Percentiles rank a stretch among this genome's conserved stretches.
Conservation (phyloP, 257 asterid species). For the Jacaranda mimosifolia region DNA sequence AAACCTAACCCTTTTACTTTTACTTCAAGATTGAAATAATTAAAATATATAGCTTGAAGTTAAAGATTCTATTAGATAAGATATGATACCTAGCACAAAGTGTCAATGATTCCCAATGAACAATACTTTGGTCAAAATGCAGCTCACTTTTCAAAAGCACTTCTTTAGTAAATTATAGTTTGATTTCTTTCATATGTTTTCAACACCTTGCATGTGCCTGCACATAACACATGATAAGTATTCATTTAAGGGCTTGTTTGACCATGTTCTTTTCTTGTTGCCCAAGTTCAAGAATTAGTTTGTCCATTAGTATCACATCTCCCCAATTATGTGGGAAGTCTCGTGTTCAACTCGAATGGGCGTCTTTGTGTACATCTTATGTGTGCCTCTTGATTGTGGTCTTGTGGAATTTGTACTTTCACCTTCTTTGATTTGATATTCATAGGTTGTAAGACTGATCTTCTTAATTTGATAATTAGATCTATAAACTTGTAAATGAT, state of each 20-base stretch:
- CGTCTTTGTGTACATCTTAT: too few relatives aligned
- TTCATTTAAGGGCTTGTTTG: background rate
- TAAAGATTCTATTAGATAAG: background rate
- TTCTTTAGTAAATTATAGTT: background rate
- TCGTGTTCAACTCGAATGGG: too few relatives aligned
- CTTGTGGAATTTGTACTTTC: too few relatives aligned
- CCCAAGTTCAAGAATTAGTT: background rate
- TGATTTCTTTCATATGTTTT: too few relatives aligned
- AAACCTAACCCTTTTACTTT: background rate
- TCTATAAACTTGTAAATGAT: too few relatives aligned
- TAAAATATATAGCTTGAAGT: background rate
- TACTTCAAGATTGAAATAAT: background rate
- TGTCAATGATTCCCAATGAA: background rate
- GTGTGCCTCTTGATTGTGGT: too few relatives aligned
- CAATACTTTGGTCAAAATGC: background rate
- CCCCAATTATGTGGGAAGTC: too few relatives aligned
- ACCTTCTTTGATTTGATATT: too few relatives aligned
- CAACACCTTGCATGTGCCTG: too few relatives aligned
- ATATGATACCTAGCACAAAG: background rate
- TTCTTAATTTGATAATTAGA: too few relatives aligned
- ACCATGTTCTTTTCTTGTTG: slow-evolving; percentile 7
- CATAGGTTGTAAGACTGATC: too few relatives aligned
- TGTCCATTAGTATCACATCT: background rate
- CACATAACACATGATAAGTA: too few relatives aligned
- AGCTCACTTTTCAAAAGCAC: background rate